These are phyloP conservation scores for Clitopilus hobsonii DNA, from an alignment of 768 basidiomycete genomes.

Conservation along the genomic window DNA sequence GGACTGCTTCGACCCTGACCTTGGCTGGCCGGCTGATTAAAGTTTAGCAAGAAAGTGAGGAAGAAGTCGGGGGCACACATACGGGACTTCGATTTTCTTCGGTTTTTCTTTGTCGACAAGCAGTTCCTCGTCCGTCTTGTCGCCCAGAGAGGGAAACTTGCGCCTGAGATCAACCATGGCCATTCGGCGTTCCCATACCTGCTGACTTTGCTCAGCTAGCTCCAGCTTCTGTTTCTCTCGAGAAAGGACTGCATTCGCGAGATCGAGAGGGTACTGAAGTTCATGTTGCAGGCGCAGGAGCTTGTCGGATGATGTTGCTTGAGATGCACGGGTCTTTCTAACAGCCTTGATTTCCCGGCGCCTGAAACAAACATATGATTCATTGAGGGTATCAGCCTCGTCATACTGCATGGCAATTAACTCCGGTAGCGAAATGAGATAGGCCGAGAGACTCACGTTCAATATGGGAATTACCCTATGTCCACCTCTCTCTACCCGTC, in stretches of 20 bases:
- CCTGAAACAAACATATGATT: conserved; percentile 97
- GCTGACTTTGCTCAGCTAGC: conserved; percentile 46
- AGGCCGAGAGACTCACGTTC: conserved; percentile 1
- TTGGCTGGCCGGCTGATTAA: conserved; percentile 43
- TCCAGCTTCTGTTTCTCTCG: conserved; percentile 80
- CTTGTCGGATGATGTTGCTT: conserved; percentile 86
- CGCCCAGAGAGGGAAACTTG: conserved; percentile 55
- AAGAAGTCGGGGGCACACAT: conserved; percentile 7
- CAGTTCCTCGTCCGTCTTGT: conserved; percentile 68
- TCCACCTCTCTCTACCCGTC: conserved; percentile 75
- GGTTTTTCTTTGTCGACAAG: conserved; percentile 68
- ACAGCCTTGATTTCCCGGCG: conserved; percentile 91
- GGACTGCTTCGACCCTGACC: conserved; percentile 40
- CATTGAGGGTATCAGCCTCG: conserved; percentile 83
- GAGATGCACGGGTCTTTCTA: conserved; percentile 90
- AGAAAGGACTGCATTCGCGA: conserved; percentile 61
- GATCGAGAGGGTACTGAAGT: conserved; percentile 63
- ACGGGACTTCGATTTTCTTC: conserved; percentile 51
- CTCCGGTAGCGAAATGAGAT: conserved; percentile 3
- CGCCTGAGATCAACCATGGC: conserved; percentile 77
- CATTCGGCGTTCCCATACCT: conserved; percentile 77
- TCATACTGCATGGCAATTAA: conserved; percentile 45
- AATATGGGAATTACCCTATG: background rate
- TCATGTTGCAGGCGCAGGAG: conserved; percentile 78
- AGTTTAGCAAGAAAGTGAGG: conserved; percentile 6